These are phyloP conservation scores for Davidsoniella neocaledoniae DNA, from an alignment of 2,329 filamentous ascomycete species.

Conservation along the genomic window DNA sequence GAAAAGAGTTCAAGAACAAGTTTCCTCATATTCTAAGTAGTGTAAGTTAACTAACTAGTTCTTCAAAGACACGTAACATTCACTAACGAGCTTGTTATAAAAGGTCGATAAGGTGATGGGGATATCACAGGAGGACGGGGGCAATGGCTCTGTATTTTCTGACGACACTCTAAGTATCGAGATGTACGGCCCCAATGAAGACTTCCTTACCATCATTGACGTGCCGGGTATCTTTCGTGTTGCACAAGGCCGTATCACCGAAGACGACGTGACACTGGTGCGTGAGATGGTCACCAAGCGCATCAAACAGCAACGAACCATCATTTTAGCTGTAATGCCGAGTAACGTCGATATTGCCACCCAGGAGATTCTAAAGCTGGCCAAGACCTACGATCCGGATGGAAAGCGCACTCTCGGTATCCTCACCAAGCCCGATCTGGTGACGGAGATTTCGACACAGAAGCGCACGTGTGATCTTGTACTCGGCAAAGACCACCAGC, in stretches of 20 bases:
- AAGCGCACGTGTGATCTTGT: slow-evolving; percentile 13
- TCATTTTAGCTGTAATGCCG: slow-evolving; percentile 28
- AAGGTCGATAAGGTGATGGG: slow-evolving; percentile 6
- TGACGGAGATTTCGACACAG: slow-evolving; percentile 15
- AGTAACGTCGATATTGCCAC: slow-evolving; percentile 24
- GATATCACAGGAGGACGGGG: slow-evolving; percentile 13
- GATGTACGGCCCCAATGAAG: slow-evolving; percentile 14
- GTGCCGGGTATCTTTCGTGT: slow-evolving; percentile 27
- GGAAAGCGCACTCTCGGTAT: slow-evolving; percentile 25
- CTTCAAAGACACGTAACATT: background rate
- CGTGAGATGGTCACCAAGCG: slow-evolving; percentile 23
- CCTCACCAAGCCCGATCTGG: slow-evolving; percentile 26
- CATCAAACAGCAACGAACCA: slow-evolving; percentile 24
- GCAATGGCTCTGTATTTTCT: slow-evolving; percentile 13
- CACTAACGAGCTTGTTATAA: background rate
- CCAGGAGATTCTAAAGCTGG: slow-evolving; percentile 21
- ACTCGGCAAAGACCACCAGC: slow-evolving; percentile 12
- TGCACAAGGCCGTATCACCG: slow-evolving; percentile 20
- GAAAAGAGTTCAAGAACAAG: slow-evolving; percentile 16
- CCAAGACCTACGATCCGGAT: slow-evolving; percentile 19
- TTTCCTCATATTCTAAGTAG: slow-evolving; percentile 23
- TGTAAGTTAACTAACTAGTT: slow-evolving; percentile 11
- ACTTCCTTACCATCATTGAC: slow-evolving; percentile 29
- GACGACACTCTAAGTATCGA: slow-evolving; percentile 16
- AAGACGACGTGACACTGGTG: slow-evolving; percentile 21